Evolutionary conservation across 2,329 filamentous ascomycete genomes (phyloP).

Genomic region (Chalaropsis thielavioides): DNA sequence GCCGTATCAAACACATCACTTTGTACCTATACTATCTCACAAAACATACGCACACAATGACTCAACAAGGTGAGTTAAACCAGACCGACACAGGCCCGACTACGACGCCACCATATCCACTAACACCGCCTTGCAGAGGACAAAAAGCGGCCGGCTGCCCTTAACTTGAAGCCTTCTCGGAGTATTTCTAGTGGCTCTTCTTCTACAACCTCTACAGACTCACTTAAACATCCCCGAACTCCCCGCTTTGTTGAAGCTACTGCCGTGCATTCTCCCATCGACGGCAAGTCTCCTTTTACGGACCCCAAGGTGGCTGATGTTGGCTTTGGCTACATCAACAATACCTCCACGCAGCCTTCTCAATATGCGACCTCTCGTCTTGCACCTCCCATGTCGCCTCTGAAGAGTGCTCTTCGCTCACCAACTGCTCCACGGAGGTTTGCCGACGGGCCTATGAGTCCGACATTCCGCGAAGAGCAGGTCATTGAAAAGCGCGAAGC

Average conservation of each 20-base stretch:
- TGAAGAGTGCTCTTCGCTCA: constrained; percentile 82
- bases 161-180: constrained; percentile 36
- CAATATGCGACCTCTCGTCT: constrained; percentile 9
- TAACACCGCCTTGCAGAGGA: constrained; percentile 30
- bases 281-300: constrained; percentile 44
- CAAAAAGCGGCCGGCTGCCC: constrained; percentile 41
- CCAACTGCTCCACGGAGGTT: constrained; percentile 65
- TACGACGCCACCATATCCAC: constrained; percentile 9
- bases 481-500: constrained; percentile 72
- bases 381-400: constrained; percentile 58
- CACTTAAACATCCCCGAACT: constrained; percentile 54
- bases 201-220: constrained; percentile 34
- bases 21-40: not conserved
- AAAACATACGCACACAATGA: constrained; percentile 22
- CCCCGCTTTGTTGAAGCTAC: constrained; percentile 73
- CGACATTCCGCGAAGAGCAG: constrained; percentile 81
- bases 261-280: constrained; percentile 61
- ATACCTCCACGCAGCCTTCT: constrained; percentile 40
- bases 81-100: not conserved
- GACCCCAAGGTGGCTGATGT: constrained; percentile 62
- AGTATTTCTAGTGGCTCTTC: constrained; percentile 36
- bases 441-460: constrained; percentile 61
- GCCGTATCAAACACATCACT: not conserved
- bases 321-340: constrained; percentile 78
- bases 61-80: constrained; percentile 28